Conservation (phyloP, 495 filamentous ascomycete species). For the Hypomontagnella monticulosa region DNA sequence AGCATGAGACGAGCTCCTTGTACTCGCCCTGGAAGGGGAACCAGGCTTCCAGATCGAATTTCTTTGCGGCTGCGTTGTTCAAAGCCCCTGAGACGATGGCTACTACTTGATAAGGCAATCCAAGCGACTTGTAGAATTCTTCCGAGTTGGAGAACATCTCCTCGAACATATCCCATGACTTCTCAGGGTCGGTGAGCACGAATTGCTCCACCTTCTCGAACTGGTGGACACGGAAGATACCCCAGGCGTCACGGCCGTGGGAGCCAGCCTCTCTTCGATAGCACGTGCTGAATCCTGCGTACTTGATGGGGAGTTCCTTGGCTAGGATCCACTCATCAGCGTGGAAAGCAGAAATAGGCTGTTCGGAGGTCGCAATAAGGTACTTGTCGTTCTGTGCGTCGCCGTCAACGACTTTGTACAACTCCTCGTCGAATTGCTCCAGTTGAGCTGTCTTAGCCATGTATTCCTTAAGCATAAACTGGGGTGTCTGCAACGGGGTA, state of each 20-base stretch:
- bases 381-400: conserved; percentile 93
- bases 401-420: conserved; percentile 94
- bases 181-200: conserved; percentile 90
- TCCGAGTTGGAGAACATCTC: conserved; percentile 90
- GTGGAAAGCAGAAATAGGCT: conserved; percentile 92
- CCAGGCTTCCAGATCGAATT: conserved; percentile 96
- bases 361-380: conserved; percentile 95
- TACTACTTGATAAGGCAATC: conserved; percentile 88
- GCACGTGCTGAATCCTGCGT: conserved; percentile 93
- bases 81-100: conserved; percentile 94
- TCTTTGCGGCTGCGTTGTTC: conserved; percentile 94
- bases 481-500: conserved; percentile 89
- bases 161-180: conserved; percentile 93
- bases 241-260: conserved; percentile 97
- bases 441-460: conserved; percentile 99
- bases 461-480: conserved; percentile 93
- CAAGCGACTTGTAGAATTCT: conserved; percentile 91
- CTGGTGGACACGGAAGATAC: conserved; percentile 97
- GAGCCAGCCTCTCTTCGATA: conserved; percentile 94
- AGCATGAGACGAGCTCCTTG: conserved; percentile 96
- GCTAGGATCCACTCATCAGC: conserved; percentile 90
- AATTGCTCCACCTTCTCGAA: conserved; percentile 99
- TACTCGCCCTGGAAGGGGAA: conserved; percentile 97
- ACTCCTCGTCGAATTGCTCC: conserved; percentile 95
- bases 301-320: conserved; percentile 76